Percentiles rank a stretch among this genome's conserved stretches.
phyloP scores from a whole-genome alignment of 2,329 filamentous ascomycete species.

The Pyricularia pennisetigena region DNA sequence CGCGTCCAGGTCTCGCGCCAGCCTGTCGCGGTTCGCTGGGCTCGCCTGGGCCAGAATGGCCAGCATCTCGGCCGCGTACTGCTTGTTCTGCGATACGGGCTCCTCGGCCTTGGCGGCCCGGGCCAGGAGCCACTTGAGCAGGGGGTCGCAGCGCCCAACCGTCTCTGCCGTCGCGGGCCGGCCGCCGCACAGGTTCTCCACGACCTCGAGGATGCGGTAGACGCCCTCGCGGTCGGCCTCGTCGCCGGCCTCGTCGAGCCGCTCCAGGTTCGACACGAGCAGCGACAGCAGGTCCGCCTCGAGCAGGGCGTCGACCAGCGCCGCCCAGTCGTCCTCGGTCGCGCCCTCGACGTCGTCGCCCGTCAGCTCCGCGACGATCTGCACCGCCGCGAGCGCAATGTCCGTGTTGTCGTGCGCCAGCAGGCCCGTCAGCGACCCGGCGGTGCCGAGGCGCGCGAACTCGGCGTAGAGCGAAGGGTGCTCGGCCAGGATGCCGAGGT shows the following conservation, averaged over 20 bases:
- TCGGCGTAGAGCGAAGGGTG: constrained; percentile 76
- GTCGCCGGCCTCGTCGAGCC: constrained; percentile 63
- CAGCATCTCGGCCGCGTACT: constrained; percentile 86
- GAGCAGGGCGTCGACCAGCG: constrained; percentile 56
- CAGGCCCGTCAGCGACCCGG: constrained; percentile 65
- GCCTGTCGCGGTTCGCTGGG: constrained; percentile 48
- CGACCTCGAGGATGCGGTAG: constrained; percentile 71
- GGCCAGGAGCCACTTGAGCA: constrained; percentile 66
- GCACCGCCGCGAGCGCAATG: constrained; percentile 83
- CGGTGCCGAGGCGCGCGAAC: constrained; percentile 66
- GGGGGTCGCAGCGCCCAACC: constrained; percentile 56
- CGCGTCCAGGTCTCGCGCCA: constrained; percentile 54
- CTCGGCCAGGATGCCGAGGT: constrained; percentile 75
- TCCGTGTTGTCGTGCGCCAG: constrained; percentile 95
- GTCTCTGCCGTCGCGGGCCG: constrained; percentile 58
- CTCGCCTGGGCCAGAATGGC: constrained; percentile 81
- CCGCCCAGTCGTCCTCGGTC: constrained; percentile 71
- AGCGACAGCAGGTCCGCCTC: constrained; percentile 65
- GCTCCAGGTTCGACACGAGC: constrained; percentile 65
- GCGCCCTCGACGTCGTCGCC: constrained; percentile 86
- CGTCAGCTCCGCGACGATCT: constrained; percentile 83
- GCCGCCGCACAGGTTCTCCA: constrained; percentile 74
- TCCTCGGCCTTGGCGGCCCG: constrained; percentile 48
- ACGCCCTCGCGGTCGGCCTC: constrained; percentile 72
- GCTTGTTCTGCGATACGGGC: constrained; percentile 76